Conservation (phyloP, 208 protist species). For the Acanthamoeba lugdunensis region DNA sequence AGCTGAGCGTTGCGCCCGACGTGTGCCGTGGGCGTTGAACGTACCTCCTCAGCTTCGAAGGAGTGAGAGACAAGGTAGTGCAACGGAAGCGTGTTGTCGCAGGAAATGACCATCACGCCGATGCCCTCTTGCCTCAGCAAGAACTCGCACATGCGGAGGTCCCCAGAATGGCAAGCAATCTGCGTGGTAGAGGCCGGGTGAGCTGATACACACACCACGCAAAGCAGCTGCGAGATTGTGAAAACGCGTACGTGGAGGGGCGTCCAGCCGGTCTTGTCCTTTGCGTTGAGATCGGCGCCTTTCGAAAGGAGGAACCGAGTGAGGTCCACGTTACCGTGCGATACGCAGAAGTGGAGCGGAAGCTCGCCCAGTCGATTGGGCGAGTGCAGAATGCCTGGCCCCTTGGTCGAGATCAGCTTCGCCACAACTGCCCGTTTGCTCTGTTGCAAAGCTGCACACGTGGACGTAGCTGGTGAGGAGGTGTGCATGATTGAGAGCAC, state of each 20-base stretch:
- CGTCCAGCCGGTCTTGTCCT: conserved; percentile 72
- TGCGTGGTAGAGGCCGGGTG: background rate
- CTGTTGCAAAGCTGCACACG: conserved; percentile 21
- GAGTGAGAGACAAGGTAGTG: conserved; percentile 74
- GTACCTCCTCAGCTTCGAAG: conserved; percentile 69
- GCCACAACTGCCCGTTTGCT: background rate
- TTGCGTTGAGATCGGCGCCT: conserved; percentile 60
- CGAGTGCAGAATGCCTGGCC: conserved; percentile 45
- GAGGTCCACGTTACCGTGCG: conserved; percentile 58
- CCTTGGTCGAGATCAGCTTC: conserved; percentile 34
- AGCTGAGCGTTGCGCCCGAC: too few species aligned
- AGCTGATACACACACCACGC: background rate
- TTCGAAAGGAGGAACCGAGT: conserved; percentile 44
- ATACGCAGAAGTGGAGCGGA: conserved; percentile 64
- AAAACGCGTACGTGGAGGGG: conserved; percentile 38
- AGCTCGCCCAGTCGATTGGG: conserved; percentile 61
- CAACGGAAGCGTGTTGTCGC: conserved; percentile 68
- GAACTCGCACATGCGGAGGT: conserved; percentile 73
- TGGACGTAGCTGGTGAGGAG: background rate
- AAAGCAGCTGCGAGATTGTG: background rate
- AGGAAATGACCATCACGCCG: conserved; percentile 72
- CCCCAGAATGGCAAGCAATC: conserved; percentile 69
- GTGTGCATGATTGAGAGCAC: background rate
- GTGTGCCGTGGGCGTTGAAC: background rate
- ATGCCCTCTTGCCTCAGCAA: conserved; percentile 68